These are phyloP conservation scores for Hirsutella rhossiliensis DNA, from an alignment of 2,329 filamentous ascomycete genomes.

Conservation along the genomic window DNA sequence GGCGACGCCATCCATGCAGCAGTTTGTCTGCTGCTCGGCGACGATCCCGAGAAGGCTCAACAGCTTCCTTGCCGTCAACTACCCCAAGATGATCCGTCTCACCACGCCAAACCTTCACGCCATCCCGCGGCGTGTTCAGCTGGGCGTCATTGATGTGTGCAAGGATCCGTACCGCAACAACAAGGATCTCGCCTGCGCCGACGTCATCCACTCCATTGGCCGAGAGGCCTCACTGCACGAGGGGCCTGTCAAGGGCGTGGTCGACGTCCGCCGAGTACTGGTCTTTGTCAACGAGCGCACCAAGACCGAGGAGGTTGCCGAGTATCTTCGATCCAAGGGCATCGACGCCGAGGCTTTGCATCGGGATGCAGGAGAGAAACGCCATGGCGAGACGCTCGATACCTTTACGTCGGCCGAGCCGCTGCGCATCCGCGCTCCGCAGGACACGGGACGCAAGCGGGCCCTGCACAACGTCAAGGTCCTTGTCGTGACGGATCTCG, in stretches of 20 bases:
- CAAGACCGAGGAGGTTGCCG: slow-evolving; percentile 67
- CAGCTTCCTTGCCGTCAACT: slow-evolving; percentile 67
- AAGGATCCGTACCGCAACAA: slow-evolving; percentile 91
- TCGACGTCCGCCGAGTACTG: slow-evolving; percentile 72
- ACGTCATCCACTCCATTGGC: slow-evolving; percentile 88
- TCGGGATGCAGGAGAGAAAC: slow-evolving; percentile 68
- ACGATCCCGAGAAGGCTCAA: slow-evolving; percentile 90
- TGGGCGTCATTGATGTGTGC: slow-evolving; percentile 84
- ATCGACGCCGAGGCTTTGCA: slow-evolving; percentile 80
- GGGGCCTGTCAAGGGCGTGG: slow-evolving; percentile 37
- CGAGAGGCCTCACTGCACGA: slow-evolving; percentile 55
- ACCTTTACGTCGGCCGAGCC: slow-evolving; percentile 53
- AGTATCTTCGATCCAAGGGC: slow-evolving; percentile 71
- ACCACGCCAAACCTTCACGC: slow-evolving; percentile 94
- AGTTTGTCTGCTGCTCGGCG: slow-evolving; percentile 86
- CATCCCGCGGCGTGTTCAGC: slow-evolving; percentile 85
- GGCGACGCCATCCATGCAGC: slow-evolving; percentile 66
- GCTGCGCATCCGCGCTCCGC: slow-evolving; percentile 17
- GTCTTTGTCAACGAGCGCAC: slow-evolving; percentile 97
- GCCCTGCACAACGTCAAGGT: slow-evolving; percentile 71
- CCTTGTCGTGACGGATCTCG: slow-evolving; percentile 86
- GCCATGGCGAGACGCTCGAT: slow-evolving; percentile 64
- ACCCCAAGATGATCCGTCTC: slow-evolving; percentile 72
- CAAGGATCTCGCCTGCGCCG: slow-evolving; percentile 84
- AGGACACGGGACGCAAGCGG: slow-evolving; percentile 26